Evolutionary conservation across 179 eudicot genomes (phyloP), one percentile per base, ranked within the genome.

Genomic region (Dionaea muscipula): DNA sequence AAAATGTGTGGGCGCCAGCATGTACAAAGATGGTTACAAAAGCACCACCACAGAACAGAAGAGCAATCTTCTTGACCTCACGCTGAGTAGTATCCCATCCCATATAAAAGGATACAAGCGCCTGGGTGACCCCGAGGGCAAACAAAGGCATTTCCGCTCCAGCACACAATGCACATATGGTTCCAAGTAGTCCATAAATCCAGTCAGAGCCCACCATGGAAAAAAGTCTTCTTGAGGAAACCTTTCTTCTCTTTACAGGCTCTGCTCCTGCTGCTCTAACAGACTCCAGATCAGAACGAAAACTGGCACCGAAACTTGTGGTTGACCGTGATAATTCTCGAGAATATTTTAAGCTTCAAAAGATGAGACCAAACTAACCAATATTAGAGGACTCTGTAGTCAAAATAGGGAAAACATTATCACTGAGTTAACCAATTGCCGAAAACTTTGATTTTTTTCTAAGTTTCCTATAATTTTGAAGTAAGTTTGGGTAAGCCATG

Each of bases 61-160:
- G 57, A 5, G 89, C 70, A 58, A 93, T 82, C 71, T 81, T 88
- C 66, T 57, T 79, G 52, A 93, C 75, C 71, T 87, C 94, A 33
- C 49, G 76, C 26, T 66, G 43, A 19, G 99, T 88, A 24, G 84
- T 83, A 11, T 82, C 94, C 96, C 96, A 87, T 38, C 75, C 96
- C 94, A 79, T 81, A 75, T 93, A 93, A 66, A 75, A 93, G 61
- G 99, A 82, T 46, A 88, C 94, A 43, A 93, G 85, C 62, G 94
- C 95, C 57, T 93, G 93, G 54, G 94, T 80, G 46, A 93, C 81
- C 50, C 99, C 99, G 41, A 93, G 94, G 41, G 99, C 99, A 55
- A 93, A 93, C 14, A 93, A 83, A 26, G 99, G 99, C 82, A 87
- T 75, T 59, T 81, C 86, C 0, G 99, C 78, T 55, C 99, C 99